Evolutionary conservation across 2,329 filamentous ascomycete genomes (phyloP).

Genomic region (Beauveria australis): DNA sequence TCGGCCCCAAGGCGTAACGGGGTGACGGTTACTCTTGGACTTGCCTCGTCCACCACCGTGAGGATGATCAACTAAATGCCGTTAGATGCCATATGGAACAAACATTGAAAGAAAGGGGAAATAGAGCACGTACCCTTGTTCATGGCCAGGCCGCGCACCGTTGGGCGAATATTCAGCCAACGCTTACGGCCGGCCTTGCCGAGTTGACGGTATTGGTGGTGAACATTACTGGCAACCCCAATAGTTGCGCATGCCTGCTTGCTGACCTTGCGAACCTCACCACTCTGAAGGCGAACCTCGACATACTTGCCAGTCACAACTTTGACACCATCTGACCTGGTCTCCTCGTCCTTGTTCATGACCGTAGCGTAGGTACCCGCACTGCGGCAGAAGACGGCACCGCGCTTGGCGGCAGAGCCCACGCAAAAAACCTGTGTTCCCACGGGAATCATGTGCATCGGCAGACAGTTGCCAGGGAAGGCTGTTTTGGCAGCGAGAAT

Average conservation of each 20-base stretch:
- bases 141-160: constrained; percentile 96
- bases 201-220: constrained; percentile 82
- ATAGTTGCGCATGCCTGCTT: constrained; percentile 92
- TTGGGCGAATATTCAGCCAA: constrained; percentile 90
- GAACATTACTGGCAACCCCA: constrained; percentile 86
- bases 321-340: constrained; percentile 48
- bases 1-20: constrained; percentile 92
- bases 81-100: constrained; percentile 9
- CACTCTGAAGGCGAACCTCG: constrained; percentile 80
- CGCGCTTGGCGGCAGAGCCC: constrained; percentile 63
- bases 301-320: constrained; percentile 69
- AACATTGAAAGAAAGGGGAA: neutral
- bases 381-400: constrained; percentile 87
- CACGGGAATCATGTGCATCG: constrained; percentile 89
- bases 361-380: constrained; percentile 88
- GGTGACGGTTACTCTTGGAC: constrained; percentile 95
- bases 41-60: constrained; percentile 99
- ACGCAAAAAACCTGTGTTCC: constrained; percentile 92
- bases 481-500: constrained; percentile 91
- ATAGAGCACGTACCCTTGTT: constrained; percentile 63
- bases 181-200: constrained; percentile 92
- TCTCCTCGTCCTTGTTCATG: constrained; percentile 78
- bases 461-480: constrained; percentile 88
- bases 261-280: constrained; percentile 81
- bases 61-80: constrained; percentile 69